Conservation (phyloP, 2,329 filamentous ascomycete species). For the Cladosporium austrohemisphaericum region DNA sequence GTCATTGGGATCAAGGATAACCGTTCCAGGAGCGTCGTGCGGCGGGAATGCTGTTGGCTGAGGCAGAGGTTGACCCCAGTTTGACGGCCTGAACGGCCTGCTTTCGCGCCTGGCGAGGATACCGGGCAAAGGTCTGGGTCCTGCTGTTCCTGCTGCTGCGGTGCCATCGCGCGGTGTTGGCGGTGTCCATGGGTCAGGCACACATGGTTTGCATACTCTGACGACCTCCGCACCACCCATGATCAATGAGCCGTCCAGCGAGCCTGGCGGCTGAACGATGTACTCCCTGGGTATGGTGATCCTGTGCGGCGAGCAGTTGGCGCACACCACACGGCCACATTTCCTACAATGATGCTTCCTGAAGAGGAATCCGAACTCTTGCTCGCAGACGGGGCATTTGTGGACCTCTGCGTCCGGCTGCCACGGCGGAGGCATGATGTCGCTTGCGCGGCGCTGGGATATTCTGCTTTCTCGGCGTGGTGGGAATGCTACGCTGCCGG, state of each 20-base stretch:
- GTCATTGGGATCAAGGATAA: no score
- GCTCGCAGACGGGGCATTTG: conserved; percentile 78
- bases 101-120: no score
- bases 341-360: conserved; percentile 95
- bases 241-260: conserved; percentile 44
- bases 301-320: conserved; percentile 83
- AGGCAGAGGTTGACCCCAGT: no score
- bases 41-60: no score
- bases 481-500: conserved; percentile 5
- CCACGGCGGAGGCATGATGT: conserved; percentile 69
- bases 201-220: conserved; percentile 68
- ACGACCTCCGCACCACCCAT: conserved; percentile 60
- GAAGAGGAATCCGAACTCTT: conserved; percentile 77
- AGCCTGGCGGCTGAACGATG: conserved; percentile 71
- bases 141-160: background rate
- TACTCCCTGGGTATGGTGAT: conserved; percentile 93
- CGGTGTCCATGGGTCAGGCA: conserved; percentile 55
- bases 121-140: conserved; percentile 1
- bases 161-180: no score
- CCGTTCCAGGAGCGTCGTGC: no score
- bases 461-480: conserved; percentile 1
- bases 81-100: no score
- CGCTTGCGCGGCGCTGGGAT: conserved; percentile 27
- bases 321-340: conserved; percentile 89
- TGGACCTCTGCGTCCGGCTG: conserved; percentile 82